Conservation (phyloP, 768 basidiomycete genomes). For the Psilocybe cubensis region DNA sequence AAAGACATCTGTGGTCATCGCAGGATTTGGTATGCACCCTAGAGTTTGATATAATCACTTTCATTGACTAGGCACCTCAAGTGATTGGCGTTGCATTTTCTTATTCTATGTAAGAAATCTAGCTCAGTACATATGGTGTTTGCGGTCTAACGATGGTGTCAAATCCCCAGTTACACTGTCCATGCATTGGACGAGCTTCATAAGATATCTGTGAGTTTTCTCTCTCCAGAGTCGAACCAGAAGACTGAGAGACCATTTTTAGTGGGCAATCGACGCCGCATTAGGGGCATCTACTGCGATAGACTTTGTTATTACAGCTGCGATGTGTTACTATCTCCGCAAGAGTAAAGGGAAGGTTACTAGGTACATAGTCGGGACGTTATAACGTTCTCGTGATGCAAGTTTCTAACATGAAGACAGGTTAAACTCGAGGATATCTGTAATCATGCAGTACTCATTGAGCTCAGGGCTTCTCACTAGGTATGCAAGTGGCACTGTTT, state of each 20-base stretch:
- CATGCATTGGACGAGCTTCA: slow-evolving; percentile 32
- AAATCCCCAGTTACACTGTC: slow-evolving; percentile 31
- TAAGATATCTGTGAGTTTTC: slow-evolving; percentile 32
- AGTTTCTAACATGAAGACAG: no score
- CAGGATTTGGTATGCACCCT: slow-evolving; percentile 38
- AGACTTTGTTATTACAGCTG: slow-evolving; percentile 43
- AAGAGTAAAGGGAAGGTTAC: slow-evolving; percentile 32
- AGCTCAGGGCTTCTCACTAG: slow-evolving; percentile 43
- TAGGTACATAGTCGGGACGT: slow-evolving; percentile 23
- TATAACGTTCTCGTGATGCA: no score
- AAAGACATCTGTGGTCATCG: slow-evolving; percentile 37
- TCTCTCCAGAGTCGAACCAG: neutral
- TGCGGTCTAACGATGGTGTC: neutral
- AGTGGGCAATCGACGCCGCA: slow-evolving; percentile 49
- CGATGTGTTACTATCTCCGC: slow-evolving; percentile 39
- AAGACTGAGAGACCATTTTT: neutral
- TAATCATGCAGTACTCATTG: slow-evolving; percentile 40
- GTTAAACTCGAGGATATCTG: slow-evolving; percentile 37
- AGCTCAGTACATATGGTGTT: neutral
- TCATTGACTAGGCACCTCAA: neutral
- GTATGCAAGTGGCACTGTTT: slow-evolving; percentile 14
- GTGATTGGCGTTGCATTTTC: slow-evolving; percentile 32
- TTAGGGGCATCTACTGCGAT: slow-evolving; percentile 45
- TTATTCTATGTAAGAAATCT: slow-evolving; percentile 35
- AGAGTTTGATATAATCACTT: neutral